These are phyloP conservation scores for Cladosporium sp. DNA, from an alignment of 2,329 filamentous ascomycete genomes.

Conservation along the genomic window DNA sequence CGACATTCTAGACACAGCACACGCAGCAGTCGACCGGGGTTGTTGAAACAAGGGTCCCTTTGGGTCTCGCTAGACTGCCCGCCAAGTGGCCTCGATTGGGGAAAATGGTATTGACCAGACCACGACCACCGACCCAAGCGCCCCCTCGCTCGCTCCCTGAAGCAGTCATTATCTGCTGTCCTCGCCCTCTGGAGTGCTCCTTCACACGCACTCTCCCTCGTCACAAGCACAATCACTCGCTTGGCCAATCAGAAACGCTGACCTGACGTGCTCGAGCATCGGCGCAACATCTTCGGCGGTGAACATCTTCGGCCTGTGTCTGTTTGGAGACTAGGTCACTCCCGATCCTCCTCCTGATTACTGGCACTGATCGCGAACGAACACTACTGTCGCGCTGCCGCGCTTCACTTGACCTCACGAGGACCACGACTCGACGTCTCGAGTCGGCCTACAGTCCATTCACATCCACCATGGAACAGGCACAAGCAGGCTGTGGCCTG, in stretches of 20 bases:
- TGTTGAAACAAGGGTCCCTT: conserved; percentile 8
- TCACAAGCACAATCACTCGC: neutral
- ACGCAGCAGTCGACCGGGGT: neutral
- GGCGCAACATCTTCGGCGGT: conserved; percentile 2
- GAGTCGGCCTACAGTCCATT: neutral
- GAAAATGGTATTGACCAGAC: conserved; percentile 13
- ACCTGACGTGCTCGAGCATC: neutral
- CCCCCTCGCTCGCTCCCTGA: conserved; percentile 12
- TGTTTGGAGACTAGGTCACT: neutral
- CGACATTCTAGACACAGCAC: neutral
- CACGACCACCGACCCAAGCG: neutral
- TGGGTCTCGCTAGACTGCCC: conserved; percentile 4
- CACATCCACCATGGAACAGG: conserved; percentile 14
- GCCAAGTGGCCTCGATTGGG: conserved; percentile 15
- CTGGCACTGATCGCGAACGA: neutral
- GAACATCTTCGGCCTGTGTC: neutral
- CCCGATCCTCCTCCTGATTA: neutral
- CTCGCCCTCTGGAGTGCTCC: neutral
- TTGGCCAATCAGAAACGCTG: neutral
- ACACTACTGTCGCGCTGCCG: neutral
- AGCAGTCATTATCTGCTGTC: neutral
- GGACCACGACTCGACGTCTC: neutral
- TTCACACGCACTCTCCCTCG: neutral
- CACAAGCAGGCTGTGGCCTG: conserved; percentile 17
- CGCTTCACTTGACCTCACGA: neutral